Evolutionary conservation across 768 basidiomycete species (phyloP).

Genomic region (Dioszegia crocea): DNA sequence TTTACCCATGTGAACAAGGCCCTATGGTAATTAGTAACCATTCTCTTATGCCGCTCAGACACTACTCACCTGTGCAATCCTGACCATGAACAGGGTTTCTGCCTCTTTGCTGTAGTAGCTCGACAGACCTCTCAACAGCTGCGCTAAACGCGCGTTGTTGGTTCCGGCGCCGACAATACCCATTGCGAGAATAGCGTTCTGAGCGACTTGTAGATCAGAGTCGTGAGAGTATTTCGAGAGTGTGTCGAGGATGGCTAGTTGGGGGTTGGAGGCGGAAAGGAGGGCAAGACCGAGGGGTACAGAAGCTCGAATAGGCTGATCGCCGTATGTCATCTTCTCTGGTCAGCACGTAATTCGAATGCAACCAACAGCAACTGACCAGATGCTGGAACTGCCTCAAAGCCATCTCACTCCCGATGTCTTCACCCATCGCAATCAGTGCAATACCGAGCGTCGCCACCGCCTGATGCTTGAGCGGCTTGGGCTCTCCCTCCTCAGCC

Average conservation of each 20-base stretch:
- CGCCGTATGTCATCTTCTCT: conserved; percentile 92
- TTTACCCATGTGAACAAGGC: conserved; percentile 98
- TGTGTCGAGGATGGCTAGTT: conserved; percentile 88
- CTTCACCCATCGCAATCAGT: conserved; percentile 95
- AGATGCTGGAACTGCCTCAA: conserved; percentile 94
- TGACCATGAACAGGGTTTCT: conserved; percentile 92
- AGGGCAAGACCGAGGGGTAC: conserved; percentile 94
- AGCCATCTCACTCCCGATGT: conserved; percentile 97
- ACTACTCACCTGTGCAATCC: conserved; percentile 62
- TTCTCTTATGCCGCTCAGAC: background rate
- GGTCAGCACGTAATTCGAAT: conserved; percentile 22
- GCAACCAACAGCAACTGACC: conserved; percentile 54
- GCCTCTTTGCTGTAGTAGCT: conserved; percentile 99
- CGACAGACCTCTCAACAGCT: conserved; percentile 94
- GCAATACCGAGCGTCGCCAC: conserved; percentile 92
- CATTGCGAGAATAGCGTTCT: conserved; percentile 98
- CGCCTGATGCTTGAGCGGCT: conserved; percentile 65
- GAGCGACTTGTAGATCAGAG: conserved; percentile 91
- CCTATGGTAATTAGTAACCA: conserved; percentile 56
- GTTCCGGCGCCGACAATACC: conserved; percentile 95
- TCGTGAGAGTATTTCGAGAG: conserved; percentile 99
- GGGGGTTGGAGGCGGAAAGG: conserved; percentile 91
- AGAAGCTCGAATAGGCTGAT: conserved; percentile 81
- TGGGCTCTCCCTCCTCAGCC: conserved; percentile 39
- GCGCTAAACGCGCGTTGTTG: conserved; percentile 95